A percentile compares a stretch with the other conserved stretches of the same genome.
Evolutionary conservation across 768 basidiomycete genomes (phyloP).

Genomic region (Phylloporus sp.): DNA sequence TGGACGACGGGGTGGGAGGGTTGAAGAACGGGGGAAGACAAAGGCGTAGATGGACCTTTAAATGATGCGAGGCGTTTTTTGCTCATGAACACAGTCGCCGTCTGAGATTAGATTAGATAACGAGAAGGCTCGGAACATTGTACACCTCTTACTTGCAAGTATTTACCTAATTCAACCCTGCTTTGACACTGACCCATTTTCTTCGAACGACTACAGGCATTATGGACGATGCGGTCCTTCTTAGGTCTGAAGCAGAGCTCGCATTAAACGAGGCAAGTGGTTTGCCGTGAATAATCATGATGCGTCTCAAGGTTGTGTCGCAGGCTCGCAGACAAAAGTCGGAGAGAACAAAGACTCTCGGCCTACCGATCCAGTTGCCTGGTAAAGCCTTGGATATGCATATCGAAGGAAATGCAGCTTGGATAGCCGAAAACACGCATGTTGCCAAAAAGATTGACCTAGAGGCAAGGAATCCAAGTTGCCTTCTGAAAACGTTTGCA

Average conservation of each 20-base stretch:
- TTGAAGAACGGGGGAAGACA: conserved; percentile 55
- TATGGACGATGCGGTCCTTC: conserved; percentile 28
- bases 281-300: background rate
- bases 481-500: conserved; percentile 6
- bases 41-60: conserved; percentile 72
- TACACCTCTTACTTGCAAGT: too few species aligned
- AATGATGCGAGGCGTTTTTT: conserved; percentile 72
- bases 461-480: conserved; percentile 45
- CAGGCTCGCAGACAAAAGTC: conserved; percentile 74
- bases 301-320: conserved; percentile 1
- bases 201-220: background rate
- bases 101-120: conserved; percentile 22
- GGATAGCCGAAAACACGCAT: conserved; percentile 86
- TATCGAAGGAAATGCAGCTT: conserved; percentile 61
- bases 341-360: conserved; percentile 62
- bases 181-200: background rate
- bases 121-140: background rate
- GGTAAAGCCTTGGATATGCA: conserved; percentile 73
- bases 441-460: conserved; percentile 69
- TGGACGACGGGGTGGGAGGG: conserved; percentile 34
- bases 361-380: conserved; percentile 70
- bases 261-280: conserved; percentile 25
- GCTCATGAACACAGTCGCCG: conserved; percentile 33
- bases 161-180: background rate
- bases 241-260: conserved; percentile 31